phyloP scores from a whole-genome alignment of 225 moss, liverwort and hornwort species.

The Pseudoscleropodium purum region DNA sequence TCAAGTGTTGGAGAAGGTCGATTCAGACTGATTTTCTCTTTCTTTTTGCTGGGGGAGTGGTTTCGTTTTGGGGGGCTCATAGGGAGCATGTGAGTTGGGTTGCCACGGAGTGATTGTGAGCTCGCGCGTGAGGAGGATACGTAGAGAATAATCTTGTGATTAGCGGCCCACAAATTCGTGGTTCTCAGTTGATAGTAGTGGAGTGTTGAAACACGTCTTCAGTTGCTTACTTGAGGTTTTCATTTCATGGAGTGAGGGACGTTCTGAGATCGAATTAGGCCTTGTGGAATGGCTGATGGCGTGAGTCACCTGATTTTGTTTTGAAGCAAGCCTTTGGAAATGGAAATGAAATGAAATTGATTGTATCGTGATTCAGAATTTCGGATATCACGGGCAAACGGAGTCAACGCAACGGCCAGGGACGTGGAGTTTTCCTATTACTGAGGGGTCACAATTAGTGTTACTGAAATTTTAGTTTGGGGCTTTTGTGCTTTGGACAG shows the following conservation, averaged over 20 bases:
- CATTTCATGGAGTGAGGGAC: neutral
- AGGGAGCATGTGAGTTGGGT: neutral
- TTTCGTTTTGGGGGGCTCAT: neutral
- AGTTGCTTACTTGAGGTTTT: neutral
- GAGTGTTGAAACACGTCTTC: neutral
- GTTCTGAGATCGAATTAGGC: neutral
- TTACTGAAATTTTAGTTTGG: neutral
- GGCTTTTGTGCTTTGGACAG: too few relatives aligned
- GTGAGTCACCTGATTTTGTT: neutral
- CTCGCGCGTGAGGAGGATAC: constrained; percentile 10
- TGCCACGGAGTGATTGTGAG: neutral
- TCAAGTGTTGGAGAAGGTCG: neutral
- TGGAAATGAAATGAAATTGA: neutral
- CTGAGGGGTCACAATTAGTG: neutral
- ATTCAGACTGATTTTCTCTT: neutral
- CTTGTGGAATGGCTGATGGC: neutral
- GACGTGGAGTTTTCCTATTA: neutral
- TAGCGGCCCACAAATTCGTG: neutral
- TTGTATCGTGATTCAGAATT: neutral
- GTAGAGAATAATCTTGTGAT: neutral
- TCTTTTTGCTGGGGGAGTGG: too few relatives aligned
- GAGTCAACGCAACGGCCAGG: neutral
- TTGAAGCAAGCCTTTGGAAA: neutral
- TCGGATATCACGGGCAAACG: neutral
- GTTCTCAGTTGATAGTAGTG: neutral